Evolutionary conservation across 805 yeast species (phyloP).

Genomic region (Candida glaebosa): DNA sequence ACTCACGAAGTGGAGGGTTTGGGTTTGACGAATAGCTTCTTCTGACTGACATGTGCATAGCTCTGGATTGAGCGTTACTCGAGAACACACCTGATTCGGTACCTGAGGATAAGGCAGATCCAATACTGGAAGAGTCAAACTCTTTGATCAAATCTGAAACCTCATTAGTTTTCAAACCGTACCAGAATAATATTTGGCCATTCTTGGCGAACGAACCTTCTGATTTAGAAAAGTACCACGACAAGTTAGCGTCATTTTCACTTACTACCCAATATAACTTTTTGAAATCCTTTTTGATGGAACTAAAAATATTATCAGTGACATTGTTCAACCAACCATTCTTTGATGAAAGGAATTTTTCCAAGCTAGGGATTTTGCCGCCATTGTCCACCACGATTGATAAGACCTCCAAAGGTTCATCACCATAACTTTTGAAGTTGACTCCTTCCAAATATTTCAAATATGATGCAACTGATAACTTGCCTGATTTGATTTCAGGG

Average conservation of each 20-base stretch:
- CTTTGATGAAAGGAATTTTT: constrained; percentile 81
- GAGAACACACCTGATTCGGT: constrained; percentile 47
- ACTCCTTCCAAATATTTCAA: constrained; percentile 63
- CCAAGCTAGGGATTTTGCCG: constrained; percentile 62
- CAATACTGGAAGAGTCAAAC: constrained; percentile 33
- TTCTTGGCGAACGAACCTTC: constrained; percentile 91
- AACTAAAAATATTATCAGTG: constrained; percentile 87
- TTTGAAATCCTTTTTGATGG: constrained; percentile 70
- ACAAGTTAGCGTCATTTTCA: constrained; percentile 85
- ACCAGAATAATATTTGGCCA: constrained; percentile 93
- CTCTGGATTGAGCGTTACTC: constrained; percentile 48
- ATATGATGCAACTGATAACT: constrained; percentile 75
- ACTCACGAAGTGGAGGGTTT: constrained; percentile 68
- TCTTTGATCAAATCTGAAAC: constrained; percentile 62
- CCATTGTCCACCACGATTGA: constrained; percentile 66
- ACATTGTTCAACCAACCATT: constrained; percentile 98
- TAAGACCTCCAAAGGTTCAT: constrained; percentile 91
- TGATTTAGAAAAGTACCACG: constrained; percentile 90
- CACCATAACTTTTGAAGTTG: constrained; percentile 79
- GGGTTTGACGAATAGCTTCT: constrained; percentile 49
- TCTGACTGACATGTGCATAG: constrained; percentile 38
- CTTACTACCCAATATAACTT: constrained; percentile 83
- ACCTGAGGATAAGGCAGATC: constrained; percentile 34
- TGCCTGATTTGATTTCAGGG: constrained; percentile 66
- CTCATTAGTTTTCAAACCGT: constrained; percentile 70